Conservation (phyloP, 176 grass and related monocot genomes). For the Chloris gayana region DNA sequence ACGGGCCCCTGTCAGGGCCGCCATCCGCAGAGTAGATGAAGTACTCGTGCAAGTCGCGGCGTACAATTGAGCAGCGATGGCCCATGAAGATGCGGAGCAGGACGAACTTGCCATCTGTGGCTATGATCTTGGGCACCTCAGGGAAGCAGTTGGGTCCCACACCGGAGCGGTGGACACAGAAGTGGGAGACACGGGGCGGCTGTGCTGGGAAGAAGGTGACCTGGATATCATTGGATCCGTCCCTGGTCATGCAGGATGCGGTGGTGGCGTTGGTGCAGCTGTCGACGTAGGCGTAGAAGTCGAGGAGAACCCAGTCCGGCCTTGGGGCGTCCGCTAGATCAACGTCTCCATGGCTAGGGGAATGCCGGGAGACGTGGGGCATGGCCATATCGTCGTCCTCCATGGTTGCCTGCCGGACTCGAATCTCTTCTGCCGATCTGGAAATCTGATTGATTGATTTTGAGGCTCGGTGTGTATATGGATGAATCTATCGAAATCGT, state of each 20-base stretch:
- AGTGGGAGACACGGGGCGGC: too few species aligned
- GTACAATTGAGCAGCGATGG: not conserved
- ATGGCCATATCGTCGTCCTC: too few species aligned
- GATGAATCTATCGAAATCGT: too few species aligned
- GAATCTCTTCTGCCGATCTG: too few species aligned
- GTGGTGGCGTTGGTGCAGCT: not conserved
- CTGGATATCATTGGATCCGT: too few species aligned
- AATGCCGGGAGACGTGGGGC: not conserved
- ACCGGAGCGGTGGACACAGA: too few species aligned
- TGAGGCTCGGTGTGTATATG: too few species aligned
- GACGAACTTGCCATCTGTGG: not conserved
- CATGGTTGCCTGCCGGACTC: too few species aligned
- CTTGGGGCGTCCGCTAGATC: not conserved
- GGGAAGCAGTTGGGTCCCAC: too few species aligned
- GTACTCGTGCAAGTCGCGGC: not conserved
- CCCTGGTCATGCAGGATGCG: not conserved
- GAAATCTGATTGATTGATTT: too few species aligned
- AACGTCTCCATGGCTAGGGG: not conserved
- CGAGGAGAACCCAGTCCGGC: not conserved
- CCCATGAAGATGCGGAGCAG: not conserved
- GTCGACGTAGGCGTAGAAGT: not conserved
- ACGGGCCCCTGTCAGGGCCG: not conserved
- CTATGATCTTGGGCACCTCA: not conserved
- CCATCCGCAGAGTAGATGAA: not conserved
- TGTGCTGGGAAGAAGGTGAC: too few species aligned